Evolutionary conservation across 164 flowering plant genomes (phyloP).

Genomic region (Vitis rotundifolia): DNA sequence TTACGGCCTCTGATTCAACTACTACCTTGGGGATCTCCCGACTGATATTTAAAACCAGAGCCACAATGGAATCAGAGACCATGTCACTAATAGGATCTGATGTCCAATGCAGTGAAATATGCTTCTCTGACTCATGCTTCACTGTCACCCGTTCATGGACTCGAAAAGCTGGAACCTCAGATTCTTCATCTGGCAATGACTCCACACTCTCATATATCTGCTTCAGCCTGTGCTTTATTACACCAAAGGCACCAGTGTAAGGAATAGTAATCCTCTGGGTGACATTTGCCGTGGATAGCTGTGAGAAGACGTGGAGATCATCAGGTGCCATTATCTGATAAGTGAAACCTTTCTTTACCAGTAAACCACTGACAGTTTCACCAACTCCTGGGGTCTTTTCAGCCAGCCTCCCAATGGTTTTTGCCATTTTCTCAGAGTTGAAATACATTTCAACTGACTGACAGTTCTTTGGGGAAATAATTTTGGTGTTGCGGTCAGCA

Average conservation of each 20-base stretch:
- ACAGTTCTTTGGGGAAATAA: conserved; percentile 87
- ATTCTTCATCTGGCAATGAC: conserved; percentile 53
- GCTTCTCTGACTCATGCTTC: conserved; percentile 86
- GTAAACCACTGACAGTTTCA: conserved; percentile 80
- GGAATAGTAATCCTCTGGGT: conserved; percentile 86
- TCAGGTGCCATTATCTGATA: conserved; percentile 96
- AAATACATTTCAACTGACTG: conserved; percentile 95
- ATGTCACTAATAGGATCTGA: conserved; percentile 96
- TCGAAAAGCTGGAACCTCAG: conserved; percentile 56
- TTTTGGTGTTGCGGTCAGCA: conserved; percentile 72
- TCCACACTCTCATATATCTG: conserved; percentile 89
- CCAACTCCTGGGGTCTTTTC: conserved; percentile 82
- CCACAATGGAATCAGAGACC: conserved; percentile 92
- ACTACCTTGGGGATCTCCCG: conserved; percentile 74
- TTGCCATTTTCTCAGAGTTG: conserved; percentile 94
- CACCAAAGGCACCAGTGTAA: conserved; percentile 79
- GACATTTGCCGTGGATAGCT: conserved; percentile 75
- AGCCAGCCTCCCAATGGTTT: conserved; percentile 84
- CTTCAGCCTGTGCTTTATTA: conserved; percentile 72
- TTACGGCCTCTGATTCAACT: conserved; percentile 47
- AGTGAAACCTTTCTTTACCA: conserved; percentile 91
- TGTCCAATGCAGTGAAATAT: conserved; percentile 78
- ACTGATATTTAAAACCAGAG: conserved; percentile 70
- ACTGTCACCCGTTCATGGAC: conserved; percentile 84
- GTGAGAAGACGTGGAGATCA: conserved; percentile 90